Conservation (phyloP, 805 yeast genomes). For the Debaryomyces hansenii region DNA sequence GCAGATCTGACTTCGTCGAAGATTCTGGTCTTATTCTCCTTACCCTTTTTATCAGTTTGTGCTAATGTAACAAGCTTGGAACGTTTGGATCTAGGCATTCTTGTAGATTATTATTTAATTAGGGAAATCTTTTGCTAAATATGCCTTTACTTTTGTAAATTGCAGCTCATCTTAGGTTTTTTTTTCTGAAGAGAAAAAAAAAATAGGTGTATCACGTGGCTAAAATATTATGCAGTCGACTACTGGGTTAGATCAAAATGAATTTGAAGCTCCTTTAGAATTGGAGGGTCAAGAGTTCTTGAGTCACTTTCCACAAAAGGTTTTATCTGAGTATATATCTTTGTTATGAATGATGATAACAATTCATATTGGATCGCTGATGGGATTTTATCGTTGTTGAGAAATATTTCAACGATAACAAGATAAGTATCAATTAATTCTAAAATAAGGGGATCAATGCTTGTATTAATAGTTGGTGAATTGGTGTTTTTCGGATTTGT, state of each 20-base stretch:
- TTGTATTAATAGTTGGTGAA: not conserved
- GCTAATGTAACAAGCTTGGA: conserved; percentile 94
- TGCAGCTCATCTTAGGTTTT: conserved; percentile 23
- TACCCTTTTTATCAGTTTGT: conserved; percentile 93
- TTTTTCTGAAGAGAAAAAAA: conserved; percentile 9
- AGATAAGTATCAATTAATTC: conserved; percentile 14
- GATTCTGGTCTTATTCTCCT: conserved; percentile 85
- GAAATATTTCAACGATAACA: conserved; percentile 11
- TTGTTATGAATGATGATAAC: conserved; percentile 9
- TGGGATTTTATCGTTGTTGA: conserved; percentile 12
- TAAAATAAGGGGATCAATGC: not conserved
- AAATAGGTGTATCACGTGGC: conserved; percentile 7
- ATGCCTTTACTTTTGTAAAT: not conserved
- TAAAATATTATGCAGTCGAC: not conserved
- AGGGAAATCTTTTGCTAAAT: not conserved
- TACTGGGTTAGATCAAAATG: not conserved
- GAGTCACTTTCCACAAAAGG: conserved; percentile 2
- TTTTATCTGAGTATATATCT: conserved; percentile 3
- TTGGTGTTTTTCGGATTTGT: not conserved
- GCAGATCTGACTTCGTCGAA: conserved; percentile 87
- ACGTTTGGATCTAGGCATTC: conserved; percentile 96
- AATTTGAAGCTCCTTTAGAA: conserved; percentile 12
- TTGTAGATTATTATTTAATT: conserved; percentile 8
- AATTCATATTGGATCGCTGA: conserved; percentile 16
- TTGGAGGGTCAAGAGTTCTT: conserved; percentile 7